A percentile compares a stretch with the other conserved stretches of the same genome.
phyloP scores from a whole-genome alignment of 306 rosid species.

The Begonia peltatifolia region DNA sequence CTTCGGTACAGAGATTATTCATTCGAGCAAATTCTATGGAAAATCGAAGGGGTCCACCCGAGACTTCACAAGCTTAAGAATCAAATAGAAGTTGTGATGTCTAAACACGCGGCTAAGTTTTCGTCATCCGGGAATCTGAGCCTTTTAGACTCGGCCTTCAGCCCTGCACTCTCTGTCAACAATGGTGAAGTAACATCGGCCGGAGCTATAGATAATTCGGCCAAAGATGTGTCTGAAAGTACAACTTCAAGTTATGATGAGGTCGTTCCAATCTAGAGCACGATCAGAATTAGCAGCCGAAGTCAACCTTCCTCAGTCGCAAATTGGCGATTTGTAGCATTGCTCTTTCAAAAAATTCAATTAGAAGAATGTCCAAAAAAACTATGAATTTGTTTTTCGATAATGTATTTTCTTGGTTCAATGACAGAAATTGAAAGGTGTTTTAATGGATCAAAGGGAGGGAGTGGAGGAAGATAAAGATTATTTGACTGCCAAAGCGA shows the following conservation, averaged over 20 bases:
- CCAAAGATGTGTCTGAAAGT: slow-evolving; percentile 48
- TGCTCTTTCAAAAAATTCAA: too few species aligned
- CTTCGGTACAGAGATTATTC: slow-evolving; percentile 28
- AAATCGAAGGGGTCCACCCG: slow-evolving; percentile 46
- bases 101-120: slow-evolving; percentile 47
- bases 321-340: slow-evolving; percentile 24
- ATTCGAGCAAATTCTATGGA: slow-evolving; percentile 57
- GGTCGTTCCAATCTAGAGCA: slow-evolving; percentile 42
- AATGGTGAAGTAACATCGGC: slow-evolving; percentile 44
- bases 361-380: too few species aligned
- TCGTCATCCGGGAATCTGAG: slow-evolving; percentile 67
- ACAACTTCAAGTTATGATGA: slow-evolving; percentile 65
- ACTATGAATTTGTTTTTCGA: too few species aligned
- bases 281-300: slow-evolving; percentile 56
- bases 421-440: slow-evolving; percentile 49
- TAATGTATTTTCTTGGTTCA: neutral
- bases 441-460: slow-evolving; percentile 31
- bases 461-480: slow-evolving; percentile 28
- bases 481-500: slow-evolving; percentile 4
- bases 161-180: slow-evolving; percentile 52
- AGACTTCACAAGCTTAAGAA: slow-evolving; percentile 57
- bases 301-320: slow-evolving; percentile 18
- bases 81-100: slow-evolving; percentile 36
- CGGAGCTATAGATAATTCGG: slow-evolving; percentile 33
- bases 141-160: slow-evolving; percentile 57